These are phyloP conservation scores for Rhodosorus marinus DNA, from an alignment of 23 red algal species.

Conservation along the genomic window DNA sequence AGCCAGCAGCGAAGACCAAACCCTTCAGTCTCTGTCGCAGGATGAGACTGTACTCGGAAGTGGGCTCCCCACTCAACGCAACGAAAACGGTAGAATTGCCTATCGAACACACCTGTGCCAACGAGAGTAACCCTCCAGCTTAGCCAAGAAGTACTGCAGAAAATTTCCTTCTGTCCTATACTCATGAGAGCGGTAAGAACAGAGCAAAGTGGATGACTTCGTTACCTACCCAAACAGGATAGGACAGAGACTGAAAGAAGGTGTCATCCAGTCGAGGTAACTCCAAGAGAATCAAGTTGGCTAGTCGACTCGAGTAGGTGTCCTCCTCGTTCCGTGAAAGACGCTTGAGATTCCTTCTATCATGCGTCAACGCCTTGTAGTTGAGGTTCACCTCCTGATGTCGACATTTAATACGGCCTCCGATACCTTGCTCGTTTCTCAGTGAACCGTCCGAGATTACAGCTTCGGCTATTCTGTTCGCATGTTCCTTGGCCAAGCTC, in stretches of 20 bases:
- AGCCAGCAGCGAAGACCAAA: neutral
- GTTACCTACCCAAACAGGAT: too few relatives aligned
- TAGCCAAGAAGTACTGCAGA: too few relatives aligned
- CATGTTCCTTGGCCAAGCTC: neutral
- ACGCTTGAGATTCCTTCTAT: neutral
- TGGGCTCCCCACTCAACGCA: neutral
- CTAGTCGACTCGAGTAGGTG: too few relatives aligned
- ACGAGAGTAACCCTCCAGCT: neutral
- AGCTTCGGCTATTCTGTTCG: neutral
- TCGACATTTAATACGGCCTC: neutral
- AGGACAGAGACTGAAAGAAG: too few relatives aligned
- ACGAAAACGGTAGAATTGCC: neutral
- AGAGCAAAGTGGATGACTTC: too few relatives aligned
- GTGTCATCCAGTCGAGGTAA: too few relatives aligned
- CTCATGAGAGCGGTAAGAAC: too few relatives aligned
- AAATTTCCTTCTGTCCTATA: neutral
- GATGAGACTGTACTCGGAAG: neutral
- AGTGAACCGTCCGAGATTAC: neutral
- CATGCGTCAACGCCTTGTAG: neutral
- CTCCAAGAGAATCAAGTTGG: too few relatives aligned
- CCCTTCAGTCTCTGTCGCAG: neutral
- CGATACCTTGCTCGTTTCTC: neutral
- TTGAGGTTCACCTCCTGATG: neutral
- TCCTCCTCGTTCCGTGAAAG: too few relatives aligned
- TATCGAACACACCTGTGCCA: neutral